Percentiles rank a stretch among this genome's conserved stretches.
Evolutionary conservation across 2,329 filamentous ascomycete genomes (phyloP).

Genomic region (Paraphoma chrysanthemicola): DNA sequence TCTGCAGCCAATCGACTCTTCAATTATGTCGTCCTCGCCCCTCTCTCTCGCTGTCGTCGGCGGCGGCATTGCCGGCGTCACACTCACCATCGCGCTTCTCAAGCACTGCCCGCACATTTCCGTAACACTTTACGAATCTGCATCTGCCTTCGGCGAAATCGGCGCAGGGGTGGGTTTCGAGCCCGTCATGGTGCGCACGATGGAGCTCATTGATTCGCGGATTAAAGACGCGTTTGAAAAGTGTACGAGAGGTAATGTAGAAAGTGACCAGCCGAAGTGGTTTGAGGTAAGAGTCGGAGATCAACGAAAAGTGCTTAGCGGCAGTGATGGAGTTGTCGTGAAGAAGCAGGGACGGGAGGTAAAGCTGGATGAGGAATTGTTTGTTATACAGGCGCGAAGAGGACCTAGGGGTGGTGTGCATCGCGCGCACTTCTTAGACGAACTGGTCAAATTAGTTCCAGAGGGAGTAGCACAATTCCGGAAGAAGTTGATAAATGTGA

Average conservation of each 20-base stretch:
- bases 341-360: constrained; percentile 10
- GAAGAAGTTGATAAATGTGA: constrained; percentile 44
- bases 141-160: constrained; percentile 61
- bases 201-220: constrained; percentile 50
- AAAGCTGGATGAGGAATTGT: constrained; percentile 24
- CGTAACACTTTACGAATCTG: constrained; percentile 63
- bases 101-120: constrained; percentile 48
- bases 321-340: constrained; percentile 9
- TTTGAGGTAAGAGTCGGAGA: constrained; percentile 34
- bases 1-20: neutral
- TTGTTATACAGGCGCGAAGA: constrained; percentile 28
- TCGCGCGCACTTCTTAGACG: constrained; percentile 58
- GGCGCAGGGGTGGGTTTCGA: constrained; percentile 64
- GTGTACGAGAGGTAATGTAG: constrained; percentile 12
- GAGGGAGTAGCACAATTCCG: constrained; percentile 49
- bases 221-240: constrained; percentile 19
- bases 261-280: constrained; percentile 25
- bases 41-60: constrained; percentile 61
- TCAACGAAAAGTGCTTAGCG: constrained; percentile 18
- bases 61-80: constrained; percentile 65
- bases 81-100: constrained; percentile 59
- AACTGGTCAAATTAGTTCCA: constrained; percentile 57
- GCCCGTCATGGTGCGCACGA: constrained; percentile 38
- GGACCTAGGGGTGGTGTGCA: constrained; percentile 50
- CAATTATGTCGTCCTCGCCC: neutral